Base-by-base conservation (phyloP, 305 asterid species). In the Salvia sclarea region DNA sequence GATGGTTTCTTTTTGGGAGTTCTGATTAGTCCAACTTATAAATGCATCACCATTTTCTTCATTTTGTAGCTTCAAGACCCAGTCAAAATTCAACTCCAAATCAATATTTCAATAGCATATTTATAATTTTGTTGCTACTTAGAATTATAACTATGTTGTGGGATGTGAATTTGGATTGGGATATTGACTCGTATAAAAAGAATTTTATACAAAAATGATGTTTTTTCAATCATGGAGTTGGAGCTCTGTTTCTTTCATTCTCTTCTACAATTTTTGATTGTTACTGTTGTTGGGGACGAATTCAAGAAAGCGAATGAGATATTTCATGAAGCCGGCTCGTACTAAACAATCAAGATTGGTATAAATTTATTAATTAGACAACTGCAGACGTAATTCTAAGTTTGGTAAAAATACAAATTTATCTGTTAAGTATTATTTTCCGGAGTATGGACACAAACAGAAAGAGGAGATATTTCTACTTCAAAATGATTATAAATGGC, bases 1-100 rank as follows among this genome's bases (percentile, higher is more conserved):
- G 73, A 79, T 86, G 85, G 84, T 83, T 86, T 70, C 75, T 69
- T 41, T 43, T 79, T 16, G 63, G 70, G 10, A 70, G 64, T 52
- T 79, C 81, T 17, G 61, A 84, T 70, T 84, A 76, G 66, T 37
- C 1, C n/a, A 50, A 18, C 55, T 49, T 33, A n/a, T 11, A 49
- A 14, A 13, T 12, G 0, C 7, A 44, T n/a, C 8, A 14, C 20
- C 49, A 3, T 5, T 14, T n/a, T n/a, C 14, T n/a, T 5, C 6
- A n/a, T n/a, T n/a, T n/a, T n/a, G n/a, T n/a, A n/a, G n/a, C n/a
- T n/a, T n/a, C n/a, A n/a, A n/a, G n/a, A n/a, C n/a, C n/a, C n/a
- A n/a, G n/a, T 28, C 3, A 28, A 1, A 3, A 28, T 28, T 28
- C 12, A 37, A 8, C n/a, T 10, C 44, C 4, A 11, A 38, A 38